phyloP scores from a whole-genome alignment of 805 yeast species.

The Saccharomyces jurei region DNA sequence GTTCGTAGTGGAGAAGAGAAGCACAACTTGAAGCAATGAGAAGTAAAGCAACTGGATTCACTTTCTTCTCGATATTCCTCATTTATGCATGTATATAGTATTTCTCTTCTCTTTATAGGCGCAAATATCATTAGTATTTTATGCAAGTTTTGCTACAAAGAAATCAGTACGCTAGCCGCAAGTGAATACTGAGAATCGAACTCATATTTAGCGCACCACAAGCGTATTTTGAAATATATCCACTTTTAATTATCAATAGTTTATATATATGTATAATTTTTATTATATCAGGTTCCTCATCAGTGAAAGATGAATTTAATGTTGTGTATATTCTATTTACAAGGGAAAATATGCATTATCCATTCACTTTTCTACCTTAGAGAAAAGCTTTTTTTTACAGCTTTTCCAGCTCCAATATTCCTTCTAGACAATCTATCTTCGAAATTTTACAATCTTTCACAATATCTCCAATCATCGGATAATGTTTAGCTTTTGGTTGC shows the following conservation, averaged over 20 bases:
- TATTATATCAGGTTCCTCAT: no score
- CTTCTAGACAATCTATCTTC: constrained; percentile 39
- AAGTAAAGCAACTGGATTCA: background rate
- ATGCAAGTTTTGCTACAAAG: background rate
- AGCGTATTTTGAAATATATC: no score
- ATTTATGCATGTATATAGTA: background rate
- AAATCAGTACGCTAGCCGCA: constrained; percentile 1
- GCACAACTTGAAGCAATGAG: constrained; percentile 2
- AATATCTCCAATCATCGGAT: constrained; percentile 38
- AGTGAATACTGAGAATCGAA: no score
- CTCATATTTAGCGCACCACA: no score
- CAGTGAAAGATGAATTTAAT: no score
- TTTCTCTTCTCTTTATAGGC: background rate
- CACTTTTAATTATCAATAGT: background rate
- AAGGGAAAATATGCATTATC: background rate
- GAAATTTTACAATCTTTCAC: constrained; percentile 34
- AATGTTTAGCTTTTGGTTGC: constrained; percentile 15
- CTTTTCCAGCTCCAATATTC: constrained; percentile 29
- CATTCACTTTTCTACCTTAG: background rate
- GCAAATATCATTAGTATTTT: background rate
- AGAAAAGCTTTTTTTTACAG: background rate
- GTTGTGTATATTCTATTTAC: background rate
- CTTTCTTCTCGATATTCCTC: constrained; percentile 7
- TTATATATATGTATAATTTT: background rate
- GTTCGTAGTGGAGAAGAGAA: constrained; percentile 39